phyloP scores from a whole-genome alignment of 441 rosid genomes.

The Corymbia calophylla region DNA sequence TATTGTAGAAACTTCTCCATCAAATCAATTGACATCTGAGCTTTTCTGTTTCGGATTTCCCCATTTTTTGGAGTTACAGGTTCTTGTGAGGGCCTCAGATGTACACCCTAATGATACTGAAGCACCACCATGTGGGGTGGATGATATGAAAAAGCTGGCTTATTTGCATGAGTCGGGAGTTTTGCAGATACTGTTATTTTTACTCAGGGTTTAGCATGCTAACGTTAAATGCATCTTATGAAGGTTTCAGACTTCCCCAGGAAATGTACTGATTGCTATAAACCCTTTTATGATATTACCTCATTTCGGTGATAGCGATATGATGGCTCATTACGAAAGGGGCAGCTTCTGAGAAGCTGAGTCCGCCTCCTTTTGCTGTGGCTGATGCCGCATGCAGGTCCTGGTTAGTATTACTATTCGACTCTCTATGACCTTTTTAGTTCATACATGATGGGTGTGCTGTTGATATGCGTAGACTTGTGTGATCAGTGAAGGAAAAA shows the following conservation, averaged over 20 bases:
- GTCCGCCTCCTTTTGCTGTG: conserved; percentile 96
- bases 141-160: conserved; percentile 92
- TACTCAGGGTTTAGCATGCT: background rate
- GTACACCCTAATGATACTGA: conserved; percentile 57
- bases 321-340: conserved; percentile 97
- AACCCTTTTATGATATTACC: conserved; percentile 91
- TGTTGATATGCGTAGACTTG: conserved; percentile 48
- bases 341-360: conserved; percentile 81
- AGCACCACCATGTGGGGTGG: conserved; percentile 89
- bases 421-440: background rate
- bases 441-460: background rate
- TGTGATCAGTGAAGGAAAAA: conserved; percentile 74
- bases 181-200: conserved; percentile 15
- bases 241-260: background rate
- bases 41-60: background rate
- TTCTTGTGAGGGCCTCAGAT: conserved; percentile 55
- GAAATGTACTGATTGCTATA: conserved; percentile 62
- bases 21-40: background rate
- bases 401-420: background rate
- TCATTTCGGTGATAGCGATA: conserved; percentile 83
- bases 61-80: conserved; percentile 32
- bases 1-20: background rate
- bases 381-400: conserved; percentile 98
- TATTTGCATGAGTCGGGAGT: conserved; percentile 98
- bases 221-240: conserved; percentile 10